phyloP scores from a whole-genome alignment of 768 basidiomycete genomes.

The Amanita jacksonii region DNA sequence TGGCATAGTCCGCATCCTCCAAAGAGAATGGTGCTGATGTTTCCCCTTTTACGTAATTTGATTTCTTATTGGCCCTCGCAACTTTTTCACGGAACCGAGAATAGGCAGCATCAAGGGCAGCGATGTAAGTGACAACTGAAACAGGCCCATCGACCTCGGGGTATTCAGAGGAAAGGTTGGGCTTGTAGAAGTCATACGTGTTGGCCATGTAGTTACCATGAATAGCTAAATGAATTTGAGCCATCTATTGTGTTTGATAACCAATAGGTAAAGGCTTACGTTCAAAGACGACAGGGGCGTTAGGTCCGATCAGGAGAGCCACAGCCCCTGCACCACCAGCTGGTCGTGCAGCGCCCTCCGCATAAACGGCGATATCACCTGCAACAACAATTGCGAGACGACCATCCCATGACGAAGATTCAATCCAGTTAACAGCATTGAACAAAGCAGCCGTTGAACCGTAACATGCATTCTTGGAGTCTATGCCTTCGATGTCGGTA shows the following conservation, averaged over 20 bases:
- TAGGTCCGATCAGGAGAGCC: constrained; percentile 92
- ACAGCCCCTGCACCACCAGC: constrained; percentile 95
- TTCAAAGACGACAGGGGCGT: constrained; percentile 91
- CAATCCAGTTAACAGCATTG: constrained; percentile 98
- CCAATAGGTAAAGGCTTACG: constrained; percentile 45
- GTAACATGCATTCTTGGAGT: constrained; percentile 99
- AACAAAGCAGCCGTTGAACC: constrained; percentile 98
- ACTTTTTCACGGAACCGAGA: constrained; percentile 75
- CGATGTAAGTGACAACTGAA: constrained; percentile 90
- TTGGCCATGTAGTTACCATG: constrained; percentile 98
- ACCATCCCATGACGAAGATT: constrained; percentile 94
- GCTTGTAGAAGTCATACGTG: constrained; percentile 99
- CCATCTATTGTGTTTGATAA: constrained; percentile 4
- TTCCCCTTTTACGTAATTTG: constrained; percentile 30
- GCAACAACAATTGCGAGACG: constrained; percentile 94
- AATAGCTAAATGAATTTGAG: constrained; percentile 47
- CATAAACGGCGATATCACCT: constrained; percentile 97
- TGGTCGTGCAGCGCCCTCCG: constrained; percentile 89
- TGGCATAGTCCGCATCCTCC: constrained; percentile 80
- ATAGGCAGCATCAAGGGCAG: constrained; percentile 89
- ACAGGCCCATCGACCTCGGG: constrained; percentile 97
- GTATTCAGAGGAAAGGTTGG: constrained; percentile 88
- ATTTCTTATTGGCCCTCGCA: constrained; percentile 51
- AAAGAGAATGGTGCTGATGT: constrained; percentile 53
- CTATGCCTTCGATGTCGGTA: constrained; percentile 96